Conservation (phyloP, 176 grass and related monocot species). For the Otatea glauca region DNA sequence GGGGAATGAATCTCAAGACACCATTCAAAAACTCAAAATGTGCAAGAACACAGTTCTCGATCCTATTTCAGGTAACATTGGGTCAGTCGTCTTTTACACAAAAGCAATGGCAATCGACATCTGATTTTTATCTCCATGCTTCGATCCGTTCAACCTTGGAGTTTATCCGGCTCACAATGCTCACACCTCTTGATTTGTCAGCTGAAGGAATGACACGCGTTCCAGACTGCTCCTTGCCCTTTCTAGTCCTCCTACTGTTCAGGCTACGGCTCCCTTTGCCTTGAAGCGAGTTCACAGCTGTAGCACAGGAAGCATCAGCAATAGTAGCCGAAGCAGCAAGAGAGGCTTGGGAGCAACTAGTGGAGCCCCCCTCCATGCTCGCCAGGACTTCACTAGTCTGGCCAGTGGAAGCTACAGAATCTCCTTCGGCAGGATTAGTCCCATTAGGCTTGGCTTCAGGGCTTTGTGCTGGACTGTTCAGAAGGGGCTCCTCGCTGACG, state of each 20-base stretch:
- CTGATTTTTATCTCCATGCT: constrained; percentile 72
- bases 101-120: neutral
- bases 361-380: constrained; percentile 45
- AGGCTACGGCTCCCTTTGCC: constrained; percentile 50
- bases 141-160: constrained; percentile 70
- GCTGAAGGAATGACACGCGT: constrained; percentile 8
- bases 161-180: constrained; percentile 79
- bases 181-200: constrained; percentile 67
- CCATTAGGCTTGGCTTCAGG: constrained; percentile 29
- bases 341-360: constrained; percentile 35
- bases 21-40: constrained; percentile 47
- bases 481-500: constrained; percentile 47
- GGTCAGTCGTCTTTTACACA: constrained; percentile 51
- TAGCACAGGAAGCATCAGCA: constrained; percentile 41
- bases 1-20: constrained; percentile 24
- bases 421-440: constrained; percentile 30
- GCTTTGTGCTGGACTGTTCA: constrained; percentile 44
- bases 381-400: constrained; percentile 16
- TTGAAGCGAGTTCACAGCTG: constrained; percentile 42
- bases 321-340: constrained; percentile 5
- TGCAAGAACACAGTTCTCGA: constrained; percentile 26
- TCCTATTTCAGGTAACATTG: constrained; percentile 56
- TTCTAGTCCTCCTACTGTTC: constrained; percentile 54
- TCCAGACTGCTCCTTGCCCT: constrained; percentile 58
- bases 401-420: neutral